These are phyloP conservation scores for Crepidotus sp. DNA, from an alignment of 1,284 basidiomycete genomes.

Conservation along the genomic window DNA sequence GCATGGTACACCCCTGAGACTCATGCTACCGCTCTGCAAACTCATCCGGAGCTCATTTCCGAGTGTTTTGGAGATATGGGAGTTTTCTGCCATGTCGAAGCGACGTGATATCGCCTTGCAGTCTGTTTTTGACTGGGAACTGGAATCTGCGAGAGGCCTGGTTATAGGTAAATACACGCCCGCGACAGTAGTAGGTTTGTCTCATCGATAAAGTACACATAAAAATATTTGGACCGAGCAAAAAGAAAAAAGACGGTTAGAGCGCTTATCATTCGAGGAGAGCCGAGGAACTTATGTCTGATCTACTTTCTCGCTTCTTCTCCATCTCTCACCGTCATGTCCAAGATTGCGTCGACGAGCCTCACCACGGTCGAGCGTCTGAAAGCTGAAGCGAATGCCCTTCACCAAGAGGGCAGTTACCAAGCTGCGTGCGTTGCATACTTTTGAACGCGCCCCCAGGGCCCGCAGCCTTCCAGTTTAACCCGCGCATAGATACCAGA, in stretches of 20 bases:
- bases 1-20: slow-evolving; percentile 17
- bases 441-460: too few relatives aligned
- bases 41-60: slow-evolving; percentile 22
- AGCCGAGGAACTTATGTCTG: neutral
- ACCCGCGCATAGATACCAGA: slow-evolving; percentile 1
- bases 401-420: slow-evolving; percentile 1
- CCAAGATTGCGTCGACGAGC: neutral
- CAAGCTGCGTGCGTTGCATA: slow-evolving; percentile 4
- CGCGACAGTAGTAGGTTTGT: neutral
- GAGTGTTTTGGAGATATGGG: slow-evolving; percentile 24
- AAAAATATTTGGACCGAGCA: too few relatives aligned
- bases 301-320: neutral
- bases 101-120: slow-evolving; percentile 12
- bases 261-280: neutral
- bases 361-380: slow-evolving; percentile 1
- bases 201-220: neutral
- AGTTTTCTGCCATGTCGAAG: slow-evolving; percentile 16
- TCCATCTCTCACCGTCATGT: neutral
- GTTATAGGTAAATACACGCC: slow-evolving; percentile 7
- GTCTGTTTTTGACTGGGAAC: slow-evolving; percentile 18
- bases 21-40: slow-evolving; percentile 21
- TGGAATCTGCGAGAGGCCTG: slow-evolving; percentile 5
- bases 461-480: neutral
- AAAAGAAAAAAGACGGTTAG: too few relatives aligned
- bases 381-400: slow-evolving; percentile 10